Base-by-base conservation (phyloP, 176 grass and related monocot species). In the Leersia perrieri region DNA sequence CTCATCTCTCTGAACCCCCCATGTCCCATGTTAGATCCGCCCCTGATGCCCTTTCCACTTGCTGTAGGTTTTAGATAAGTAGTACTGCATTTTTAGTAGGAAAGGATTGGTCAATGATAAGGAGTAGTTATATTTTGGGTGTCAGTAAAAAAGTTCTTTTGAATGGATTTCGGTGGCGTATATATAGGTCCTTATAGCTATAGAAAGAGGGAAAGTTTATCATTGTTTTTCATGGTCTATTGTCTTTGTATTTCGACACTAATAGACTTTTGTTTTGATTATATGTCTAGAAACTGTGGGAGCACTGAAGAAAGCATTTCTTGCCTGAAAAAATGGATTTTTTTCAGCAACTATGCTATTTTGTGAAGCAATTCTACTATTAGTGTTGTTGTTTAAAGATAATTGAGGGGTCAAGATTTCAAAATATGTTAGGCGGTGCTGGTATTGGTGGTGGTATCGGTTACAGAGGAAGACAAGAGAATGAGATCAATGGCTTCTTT, bases 361-460 rank as follows among this genome's bases (percentile, higher is more conserved):
- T 51, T 16, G 5, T 20, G 20, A 20, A 81, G 61, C 39, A 33
- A 3, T 23, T 9, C 36, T 32, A 33, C 25, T 33, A 11, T 9
- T 4, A 60, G 25, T 69, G n/a, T 47, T 38, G 14, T 14, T 45
- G 63, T 68, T 45, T 79, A 32, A 79, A 80, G 55, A 94, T 94
- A 88, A 85, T 90, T 8, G 85, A 82, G 34, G 89, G 78, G 12
- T 74, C 81, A 44, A 82, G 81, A 11, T 90, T 83, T 70, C 88
- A 83, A 38, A 84, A 78, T 28, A 85, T 88, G 64, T 79, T 90
- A 60, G 82, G 80, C 1, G 81, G 83, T 3, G 73, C 51, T 40
- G 79, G 64, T 3, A 83, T 83, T 22, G 60, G 76, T 13, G 60
- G 30, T 3, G 81, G 81, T 57, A 10, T 58, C 3, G 64, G 82